Evolutionary conservation across 306 rosid genomes (phyloP).

Genomic region (Echinosophora koreensis): DNA sequence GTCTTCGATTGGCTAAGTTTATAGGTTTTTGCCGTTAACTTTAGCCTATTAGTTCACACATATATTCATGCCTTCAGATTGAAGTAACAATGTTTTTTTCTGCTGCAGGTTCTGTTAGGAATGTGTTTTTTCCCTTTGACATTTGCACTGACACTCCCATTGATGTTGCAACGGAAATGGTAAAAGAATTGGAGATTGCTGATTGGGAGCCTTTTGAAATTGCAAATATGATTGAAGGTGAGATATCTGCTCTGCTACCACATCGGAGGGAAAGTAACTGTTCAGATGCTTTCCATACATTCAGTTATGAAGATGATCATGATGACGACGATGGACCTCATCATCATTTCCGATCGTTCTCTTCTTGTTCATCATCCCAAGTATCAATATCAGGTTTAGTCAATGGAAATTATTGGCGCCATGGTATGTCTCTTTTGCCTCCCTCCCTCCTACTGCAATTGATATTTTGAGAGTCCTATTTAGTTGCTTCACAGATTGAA

Average conservation of each 20-base stretch:
- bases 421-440: conserved; percentile 58
- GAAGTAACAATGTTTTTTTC: conserved; percentile 17
- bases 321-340: conserved; percentile 53
- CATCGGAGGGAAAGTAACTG: conserved; percentile 50
- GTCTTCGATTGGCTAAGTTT: conserved; percentile 19
- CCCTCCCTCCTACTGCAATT: background rate
- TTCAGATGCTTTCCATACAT: conserved; percentile 54
- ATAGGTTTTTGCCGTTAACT: background rate
- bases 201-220: conserved; percentile 93
- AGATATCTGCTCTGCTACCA: conserved; percentile 76
- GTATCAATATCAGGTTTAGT: conserved; percentile 57
- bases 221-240: conserved; percentile 88
- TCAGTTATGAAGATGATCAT: conserved; percentile 56
- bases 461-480: background rate
- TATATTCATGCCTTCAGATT: conserved; percentile 2
- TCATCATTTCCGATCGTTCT: conserved; percentile 56
- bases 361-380: conserved; percentile 76
- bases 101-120: conserved; percentile 72
- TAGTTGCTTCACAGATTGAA: conserved; percentile 2
- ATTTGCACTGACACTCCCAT: conserved; percentile 72
- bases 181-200: conserved; percentile 84
- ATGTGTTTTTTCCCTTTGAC: conserved; percentile 88
- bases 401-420: conserved; percentile 58
- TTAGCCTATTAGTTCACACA: background rate
- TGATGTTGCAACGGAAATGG: conserved; percentile 93